Conservation (phyloP, 2,329 filamentous ascomycete species). For the Colletotrichum australisinense region DNA sequence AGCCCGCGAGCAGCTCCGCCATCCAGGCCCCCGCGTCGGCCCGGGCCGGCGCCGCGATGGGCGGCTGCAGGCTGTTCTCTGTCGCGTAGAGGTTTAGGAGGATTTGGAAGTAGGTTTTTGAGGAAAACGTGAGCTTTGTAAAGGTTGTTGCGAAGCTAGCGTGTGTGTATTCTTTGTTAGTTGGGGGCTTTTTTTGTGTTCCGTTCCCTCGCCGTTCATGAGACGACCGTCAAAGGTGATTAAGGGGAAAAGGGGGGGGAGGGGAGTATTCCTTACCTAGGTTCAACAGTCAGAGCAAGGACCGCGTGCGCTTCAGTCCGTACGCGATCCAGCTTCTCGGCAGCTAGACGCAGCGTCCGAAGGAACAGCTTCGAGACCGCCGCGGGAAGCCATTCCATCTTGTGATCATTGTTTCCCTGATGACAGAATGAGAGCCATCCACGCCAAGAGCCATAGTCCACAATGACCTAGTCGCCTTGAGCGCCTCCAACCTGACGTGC, state of each 20-base stretch:
- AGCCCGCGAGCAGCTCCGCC: constrained; percentile 71
- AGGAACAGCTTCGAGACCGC: constrained; percentile 57
- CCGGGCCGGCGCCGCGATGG: constrained; percentile 49
- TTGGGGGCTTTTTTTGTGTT: neutral
- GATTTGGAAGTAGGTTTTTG: constrained; percentile 66
- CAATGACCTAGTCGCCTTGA: constrained; percentile 78
- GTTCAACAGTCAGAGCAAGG: constrained; percentile 56
- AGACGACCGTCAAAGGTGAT: neutral
- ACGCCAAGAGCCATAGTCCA: constrained; percentile 48
- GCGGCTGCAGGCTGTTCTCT: constrained; percentile 47
- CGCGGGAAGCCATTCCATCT: constrained; percentile 38
- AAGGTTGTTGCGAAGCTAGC: constrained; percentile 50
- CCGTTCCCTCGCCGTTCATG: neutral
- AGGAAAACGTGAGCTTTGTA: constrained; percentile 63
- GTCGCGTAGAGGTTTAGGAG: constrained; percentile 60
- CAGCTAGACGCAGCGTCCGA: constrained; percentile 74
- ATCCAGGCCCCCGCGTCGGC: constrained; percentile 53
- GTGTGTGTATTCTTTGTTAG: constrained; percentile 34
- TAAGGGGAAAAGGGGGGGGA: neutral
- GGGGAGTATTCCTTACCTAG: constrained; percentile 52
- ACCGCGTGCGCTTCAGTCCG: constrained; percentile 73
- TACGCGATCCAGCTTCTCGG: constrained; percentile 92
- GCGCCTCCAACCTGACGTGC: constrained; percentile 82
- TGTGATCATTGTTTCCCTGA: no score
- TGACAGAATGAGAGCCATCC: constrained; percentile 15